These are phyloP conservation scores for Aspergillus versicolor DNA, from an alignment of 2,329 filamentous ascomycete genomes.

Conservation along the genomic window DNA sequence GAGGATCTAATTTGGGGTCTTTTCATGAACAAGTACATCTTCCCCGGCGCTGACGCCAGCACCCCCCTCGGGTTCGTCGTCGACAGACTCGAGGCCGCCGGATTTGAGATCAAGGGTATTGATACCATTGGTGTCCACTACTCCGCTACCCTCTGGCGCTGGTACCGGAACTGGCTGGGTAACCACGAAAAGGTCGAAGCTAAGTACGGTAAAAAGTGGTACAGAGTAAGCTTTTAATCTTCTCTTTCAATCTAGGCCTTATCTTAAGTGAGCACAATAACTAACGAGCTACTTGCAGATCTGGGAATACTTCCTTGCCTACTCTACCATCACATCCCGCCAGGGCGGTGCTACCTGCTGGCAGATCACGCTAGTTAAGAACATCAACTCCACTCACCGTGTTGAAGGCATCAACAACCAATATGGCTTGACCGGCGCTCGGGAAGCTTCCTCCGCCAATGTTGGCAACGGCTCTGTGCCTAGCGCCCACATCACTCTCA, in stretches of 20 bases:
- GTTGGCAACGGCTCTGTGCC: constrained; percentile 36
- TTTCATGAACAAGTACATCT: constrained; percentile 99
- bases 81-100: constrained; percentile 78
- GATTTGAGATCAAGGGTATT: constrained; percentile 85
- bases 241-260: not conserved
- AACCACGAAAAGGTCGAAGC: constrained; percentile 89
- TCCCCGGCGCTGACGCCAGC: constrained; percentile 93
- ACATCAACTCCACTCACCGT: constrained; percentile 82
- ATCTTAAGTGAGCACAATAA: not conserved
- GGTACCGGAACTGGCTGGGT: constrained; percentile 98
- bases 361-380: constrained; percentile 85
- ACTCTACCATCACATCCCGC: constrained; percentile 77
- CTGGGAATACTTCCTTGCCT: constrained; percentile 89
- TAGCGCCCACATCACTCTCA: constrained; percentile 33
- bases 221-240: constrained; percentile 65
- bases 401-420: constrained; percentile 71
- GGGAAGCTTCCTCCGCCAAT: constrained; percentile 46
- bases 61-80: constrained; percentile 88
- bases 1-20: constrained; percentile 97
- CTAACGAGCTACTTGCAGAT: constrained; percentile 49
- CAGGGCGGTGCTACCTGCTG: constrained; percentile 83
- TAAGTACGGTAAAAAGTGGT: constrained; percentile 96
- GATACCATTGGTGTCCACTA: constrained; percentile 97
- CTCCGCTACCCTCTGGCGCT: constrained; percentile 92
- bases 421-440: constrained; percentile 66